Conservation (phyloP, 768 basidiomycete genomes). For the Phaeolepiota aurea region DNA sequence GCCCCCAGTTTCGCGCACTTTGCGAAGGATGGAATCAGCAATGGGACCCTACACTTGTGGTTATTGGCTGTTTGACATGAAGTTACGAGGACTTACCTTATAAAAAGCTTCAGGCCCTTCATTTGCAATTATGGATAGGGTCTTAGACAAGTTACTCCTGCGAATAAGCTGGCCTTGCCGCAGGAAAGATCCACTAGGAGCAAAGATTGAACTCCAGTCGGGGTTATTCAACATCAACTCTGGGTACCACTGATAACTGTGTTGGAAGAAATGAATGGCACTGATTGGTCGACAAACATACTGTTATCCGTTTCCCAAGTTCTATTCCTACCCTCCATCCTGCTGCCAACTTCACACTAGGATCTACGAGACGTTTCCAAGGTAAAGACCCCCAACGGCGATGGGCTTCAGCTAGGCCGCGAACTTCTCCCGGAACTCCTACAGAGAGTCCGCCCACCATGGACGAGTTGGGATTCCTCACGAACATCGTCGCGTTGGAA, state of each 20-base stretch:
- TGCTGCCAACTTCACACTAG: constrained; percentile 63
- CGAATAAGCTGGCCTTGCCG: constrained; percentile 68
- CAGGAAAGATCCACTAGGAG: constrained; percentile 63
- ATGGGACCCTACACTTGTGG: constrained; percentile 73
- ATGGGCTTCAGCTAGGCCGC: constrained; percentile 81
- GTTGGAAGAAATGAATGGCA: too few relatives aligned
- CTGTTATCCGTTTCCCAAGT: constrained; percentile 64
- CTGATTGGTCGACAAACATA: constrained; percentile 19
- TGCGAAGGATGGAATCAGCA: constrained; percentile 69
- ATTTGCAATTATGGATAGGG: constrained; percentile 64
- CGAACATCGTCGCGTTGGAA: constrained; percentile 74
- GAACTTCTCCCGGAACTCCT: constrained; percentile 88
- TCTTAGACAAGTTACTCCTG: constrained; percentile 69
- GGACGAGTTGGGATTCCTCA: constrained; percentile 40
- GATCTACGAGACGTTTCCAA: constrained; percentile 74
- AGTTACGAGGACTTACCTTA: constrained; percentile 47
- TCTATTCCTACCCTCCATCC: constrained; percentile 79
- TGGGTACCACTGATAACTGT: constrained; percentile 27
- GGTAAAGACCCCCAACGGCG: constrained; percentile 72
- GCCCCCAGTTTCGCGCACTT: constrained; percentile 67
- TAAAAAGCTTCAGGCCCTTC: constrained; percentile 83
- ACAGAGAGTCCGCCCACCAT: constrained; percentile 75
- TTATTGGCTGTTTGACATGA: too few relatives aligned
- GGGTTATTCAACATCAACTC: constrained; percentile 56
- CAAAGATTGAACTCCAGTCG: constrained; percentile 81